Conservation (phyloP, 78 protist species). For the Isochrysis galbana region DNA sequence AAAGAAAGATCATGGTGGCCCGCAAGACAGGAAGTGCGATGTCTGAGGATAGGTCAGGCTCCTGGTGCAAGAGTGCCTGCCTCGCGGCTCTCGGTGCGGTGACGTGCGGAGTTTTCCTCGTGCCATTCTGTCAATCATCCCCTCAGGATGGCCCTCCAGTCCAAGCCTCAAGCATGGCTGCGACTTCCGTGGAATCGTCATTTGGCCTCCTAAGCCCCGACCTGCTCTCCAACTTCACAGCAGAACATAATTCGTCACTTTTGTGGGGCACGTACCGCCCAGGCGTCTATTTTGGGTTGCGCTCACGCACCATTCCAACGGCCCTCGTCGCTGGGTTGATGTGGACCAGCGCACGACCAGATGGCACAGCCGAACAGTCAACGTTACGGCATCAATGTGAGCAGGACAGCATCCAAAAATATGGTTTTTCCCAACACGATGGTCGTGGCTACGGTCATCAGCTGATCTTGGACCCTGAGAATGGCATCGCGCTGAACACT, state of each 20-base stretch:
- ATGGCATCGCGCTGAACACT: not conserved
- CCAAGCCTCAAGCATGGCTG: no score
- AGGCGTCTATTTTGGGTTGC: conserved; percentile 37
- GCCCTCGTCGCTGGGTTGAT: conserved; percentile 34
- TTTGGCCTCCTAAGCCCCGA: no score
- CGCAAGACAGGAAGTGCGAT: no score
- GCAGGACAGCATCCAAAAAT: not conserved
- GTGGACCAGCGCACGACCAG: not conserved
- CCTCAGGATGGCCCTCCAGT: no score
- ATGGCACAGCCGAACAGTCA: not conserved
- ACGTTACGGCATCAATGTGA: conserved; percentile 14
- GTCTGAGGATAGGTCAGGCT: no score
- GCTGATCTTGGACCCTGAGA: not conserved
- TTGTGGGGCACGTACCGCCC: conserved; percentile 61
- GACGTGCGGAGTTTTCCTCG: no score
- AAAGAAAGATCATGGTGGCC: no score
- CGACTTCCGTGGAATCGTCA: no score
- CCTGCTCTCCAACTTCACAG: not conserved
- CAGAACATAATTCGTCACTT: conserved; percentile 3
- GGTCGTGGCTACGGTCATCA: conserved; percentile 10
- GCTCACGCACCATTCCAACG: conserved; percentile 21
- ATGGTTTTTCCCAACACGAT: conserved; percentile 36
- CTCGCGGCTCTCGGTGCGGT: no score
- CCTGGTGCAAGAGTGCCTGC: no score
- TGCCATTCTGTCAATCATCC: no score